Base-by-base conservation (phyloP, 257 asterid species). In the Oldenlandia corymbosa region DNA sequence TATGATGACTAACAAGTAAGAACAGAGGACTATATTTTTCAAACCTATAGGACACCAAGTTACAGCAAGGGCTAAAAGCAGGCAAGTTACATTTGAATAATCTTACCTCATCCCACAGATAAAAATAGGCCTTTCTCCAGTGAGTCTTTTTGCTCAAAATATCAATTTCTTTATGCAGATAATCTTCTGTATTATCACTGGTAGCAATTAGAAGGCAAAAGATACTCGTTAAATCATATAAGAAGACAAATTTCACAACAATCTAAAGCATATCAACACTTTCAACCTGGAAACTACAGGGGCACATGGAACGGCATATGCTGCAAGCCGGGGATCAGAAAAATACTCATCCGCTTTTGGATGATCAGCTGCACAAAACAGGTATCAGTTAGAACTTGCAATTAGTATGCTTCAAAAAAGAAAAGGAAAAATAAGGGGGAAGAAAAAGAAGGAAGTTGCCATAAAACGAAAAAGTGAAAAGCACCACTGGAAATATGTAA, bases 91-190 rank as follows among this genome's bases (percentile, higher is more conserved):
- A 57, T 59, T 56, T 26, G 36, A 23, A 42, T 46, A 30, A 41
- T 39, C 87, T 76, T 77, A 93, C 99, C 99, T 93, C 99, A 81
- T 93, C 99, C 99, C 99, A 93, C 79, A 93, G 74, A 72, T 93
- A 93, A 77, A 93, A 93, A 84, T 93, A 93, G 28, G 99, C 99
- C 74, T 93, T 93, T 74, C 85, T 76, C 97, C 99, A 93, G 72
- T 93, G 97, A 49, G 67, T 71, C 78, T 87, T 93, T 47, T 86
- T 81, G 76, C 87, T 81, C 71, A 93, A 76, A 72, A 87, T 77
- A 81, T 93, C 96, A 67, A 93, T 97, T 79, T 90, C 94, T 66
- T 75, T 79, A 66, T 79, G 99, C 68, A 93, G 73, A 80, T 77
- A 87, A 76, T 84, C 93, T 79, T 80, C 81, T 50, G 85, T 79